Evolutionary conservation across 2,329 filamentous ascomycete species (phyloP).

Genomic region (Sphaerulina populicola): DNA sequence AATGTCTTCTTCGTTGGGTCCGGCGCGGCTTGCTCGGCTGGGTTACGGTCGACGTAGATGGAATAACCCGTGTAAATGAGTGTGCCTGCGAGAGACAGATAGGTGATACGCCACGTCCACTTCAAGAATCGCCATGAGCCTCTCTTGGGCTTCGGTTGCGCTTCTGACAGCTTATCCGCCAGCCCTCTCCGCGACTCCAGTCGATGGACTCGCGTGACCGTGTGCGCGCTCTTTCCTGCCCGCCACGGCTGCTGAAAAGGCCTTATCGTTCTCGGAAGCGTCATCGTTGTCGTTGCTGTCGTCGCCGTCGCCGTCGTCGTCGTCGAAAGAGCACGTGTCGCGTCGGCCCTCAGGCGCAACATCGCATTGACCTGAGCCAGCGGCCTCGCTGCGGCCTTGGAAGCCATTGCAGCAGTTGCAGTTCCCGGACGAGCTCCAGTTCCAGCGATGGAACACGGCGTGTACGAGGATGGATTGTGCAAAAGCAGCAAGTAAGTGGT

Average conservation of each 20-base stretch:
- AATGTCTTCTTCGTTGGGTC: conserved; percentile 94
- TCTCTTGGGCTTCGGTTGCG: conserved; percentile 36
- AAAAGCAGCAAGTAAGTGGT: background rate
- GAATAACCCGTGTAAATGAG: conserved; percentile 66
- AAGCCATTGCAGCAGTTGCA: conserved; percentile 21
- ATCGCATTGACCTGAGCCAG: conserved; percentile 23
- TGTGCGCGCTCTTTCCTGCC: conserved; percentile 12
- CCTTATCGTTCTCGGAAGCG: conserved; percentile 10
- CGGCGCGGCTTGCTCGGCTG: conserved; percentile 65
- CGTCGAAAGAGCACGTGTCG: conserved; percentile 19
- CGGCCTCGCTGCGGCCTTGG: conserved; percentile 22
- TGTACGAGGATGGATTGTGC: background rate
- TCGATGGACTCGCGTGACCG: conserved; percentile 9
- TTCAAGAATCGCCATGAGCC: conserved; percentile 60
- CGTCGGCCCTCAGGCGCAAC: conserved; percentile 20
- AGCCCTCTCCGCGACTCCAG: conserved; percentile 25
- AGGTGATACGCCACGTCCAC: conserved; percentile 76
- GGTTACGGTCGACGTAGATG: conserved; percentile 76
- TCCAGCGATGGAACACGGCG: background rate
- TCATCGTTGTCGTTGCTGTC: conserved; percentile 24
- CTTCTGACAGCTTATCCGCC: conserved; percentile 28
- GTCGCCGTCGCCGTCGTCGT: conserved; percentile 17
- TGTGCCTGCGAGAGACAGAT: conserved; percentile 62
- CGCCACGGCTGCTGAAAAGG: conserved; percentile 19
- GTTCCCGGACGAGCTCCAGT: background rate